Evolutionary conservation across 768 basidiomycete genomes (phyloP).

Genomic region (Artomyces pyxidatus): DNA sequence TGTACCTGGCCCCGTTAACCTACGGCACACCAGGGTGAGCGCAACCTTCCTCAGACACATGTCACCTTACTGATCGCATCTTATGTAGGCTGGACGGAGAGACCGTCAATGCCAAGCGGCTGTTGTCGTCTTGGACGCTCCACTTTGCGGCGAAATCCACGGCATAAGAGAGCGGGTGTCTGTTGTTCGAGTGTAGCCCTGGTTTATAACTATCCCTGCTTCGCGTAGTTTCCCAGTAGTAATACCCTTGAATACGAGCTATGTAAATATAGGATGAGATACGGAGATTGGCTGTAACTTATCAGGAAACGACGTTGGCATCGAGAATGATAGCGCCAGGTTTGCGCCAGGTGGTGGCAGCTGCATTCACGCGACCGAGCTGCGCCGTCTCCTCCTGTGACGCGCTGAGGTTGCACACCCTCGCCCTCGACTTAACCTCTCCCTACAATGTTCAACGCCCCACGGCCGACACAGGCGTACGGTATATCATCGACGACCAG

Average conservation of each 20-base stretch:
- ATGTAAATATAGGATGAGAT: too few relatives aligned
- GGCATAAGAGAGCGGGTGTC: too few relatives aligned
- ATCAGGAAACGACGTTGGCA: too few relatives aligned
- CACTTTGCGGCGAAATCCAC: constrained; percentile 79
- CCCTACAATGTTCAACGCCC: constrained; percentile 73
- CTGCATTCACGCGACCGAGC: too few relatives aligned
- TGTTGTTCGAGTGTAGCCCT: too few relatives aligned
- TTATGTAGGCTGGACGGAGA: constrained; percentile 68
- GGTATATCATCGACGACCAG: constrained; percentile 44
- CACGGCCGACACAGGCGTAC: constrained; percentile 66
- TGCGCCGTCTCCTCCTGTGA: constrained; percentile 1
- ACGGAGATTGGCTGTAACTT: too few relatives aligned
- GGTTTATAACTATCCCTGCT: too few relatives aligned
- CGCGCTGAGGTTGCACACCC: too few relatives aligned
- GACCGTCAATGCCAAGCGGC: constrained; percentile 72
- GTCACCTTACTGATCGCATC: constrained; percentile 2
- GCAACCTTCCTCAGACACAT: background rate
- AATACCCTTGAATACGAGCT: too few relatives aligned
- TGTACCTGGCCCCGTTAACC: constrained; percentile 82
- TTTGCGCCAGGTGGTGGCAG: too few relatives aligned
- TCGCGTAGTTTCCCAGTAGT: too few relatives aligned
- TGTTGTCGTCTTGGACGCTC: constrained; percentile 88
- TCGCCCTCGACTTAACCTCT: background rate
- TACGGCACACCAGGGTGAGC: constrained; percentile 95
- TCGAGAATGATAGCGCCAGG: too few relatives aligned